Percentiles rank a stretch among this genome's conserved stretches.
These are phyloP conservation scores for Colletotrichum chrysophilum DNA, from an alignment of 2,329 filamentous ascomycete genomes.

Conservation along the genomic window DNA sequence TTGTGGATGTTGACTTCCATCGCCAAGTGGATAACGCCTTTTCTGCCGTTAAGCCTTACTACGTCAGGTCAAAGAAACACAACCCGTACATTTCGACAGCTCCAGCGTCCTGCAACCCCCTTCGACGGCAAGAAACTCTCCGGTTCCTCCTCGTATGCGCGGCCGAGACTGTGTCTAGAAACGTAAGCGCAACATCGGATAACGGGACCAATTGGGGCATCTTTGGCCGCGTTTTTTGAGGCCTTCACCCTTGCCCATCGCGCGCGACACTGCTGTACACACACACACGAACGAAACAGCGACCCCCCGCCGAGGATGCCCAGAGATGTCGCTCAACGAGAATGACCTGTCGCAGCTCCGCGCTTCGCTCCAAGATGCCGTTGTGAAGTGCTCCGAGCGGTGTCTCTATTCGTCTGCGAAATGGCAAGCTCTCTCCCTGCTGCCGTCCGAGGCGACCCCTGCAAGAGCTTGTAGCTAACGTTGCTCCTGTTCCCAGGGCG, in stretches of 20 bases:
- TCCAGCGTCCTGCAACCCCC: not conserved
- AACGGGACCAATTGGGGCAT: not conserved
- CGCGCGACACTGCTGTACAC: not conserved
- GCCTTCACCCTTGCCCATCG: not conserved
- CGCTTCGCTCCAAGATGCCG: constrained; percentile 80
- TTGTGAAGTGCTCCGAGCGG: constrained; percentile 89
- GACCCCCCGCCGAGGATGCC: constrained; percentile 7
- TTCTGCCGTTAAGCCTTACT: constrained; percentile 20
- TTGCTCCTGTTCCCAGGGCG: constrained; percentile 64
- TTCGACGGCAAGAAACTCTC: not conserved
- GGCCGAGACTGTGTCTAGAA: not conserved
- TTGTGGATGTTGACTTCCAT: not conserved
- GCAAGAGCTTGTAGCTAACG: constrained; percentile 13
- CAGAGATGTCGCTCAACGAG: constrained; percentile 58
- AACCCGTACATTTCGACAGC: constrained; percentile 10
- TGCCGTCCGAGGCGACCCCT: not conserved
- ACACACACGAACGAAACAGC: not conserved
- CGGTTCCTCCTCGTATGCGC: not conserved
- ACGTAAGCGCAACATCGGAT: not conserved
- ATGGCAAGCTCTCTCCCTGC: constrained; percentile 64
- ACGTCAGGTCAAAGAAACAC: constrained; percentile 19
- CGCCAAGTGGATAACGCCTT: not conserved
- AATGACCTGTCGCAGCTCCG: constrained; percentile 69
- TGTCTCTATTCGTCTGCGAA: constrained; percentile 96
- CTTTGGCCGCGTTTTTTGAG: not conserved